phyloP scores from a whole-genome alignment of 2,329 filamentous ascomycete genomes.

The Whalleya microplaca region DNA sequence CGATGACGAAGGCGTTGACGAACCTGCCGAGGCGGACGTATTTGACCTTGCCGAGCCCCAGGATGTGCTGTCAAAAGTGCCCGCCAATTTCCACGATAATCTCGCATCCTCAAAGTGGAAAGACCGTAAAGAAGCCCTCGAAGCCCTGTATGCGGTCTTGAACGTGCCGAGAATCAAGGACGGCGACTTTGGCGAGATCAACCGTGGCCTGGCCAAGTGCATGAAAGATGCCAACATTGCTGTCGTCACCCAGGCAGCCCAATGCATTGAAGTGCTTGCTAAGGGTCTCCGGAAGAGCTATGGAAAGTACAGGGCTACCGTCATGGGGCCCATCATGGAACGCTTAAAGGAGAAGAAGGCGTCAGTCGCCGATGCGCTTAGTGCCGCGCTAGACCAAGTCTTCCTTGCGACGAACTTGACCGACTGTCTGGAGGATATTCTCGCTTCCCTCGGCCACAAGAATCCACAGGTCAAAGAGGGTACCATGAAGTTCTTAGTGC shows the following conservation, averaged over 20 bases:
- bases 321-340: constrained; percentile 92
- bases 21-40: constrained; percentile 74
- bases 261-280: constrained; percentile 87
- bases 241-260: constrained; percentile 90
- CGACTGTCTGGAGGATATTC: constrained; percentile 90
- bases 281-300: constrained; percentile 82
- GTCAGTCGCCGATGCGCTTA: constrained; percentile 83
- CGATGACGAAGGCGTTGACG: constrained; percentile 62
- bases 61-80: constrained; percentile 81
- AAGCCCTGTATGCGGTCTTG: constrained; percentile 74
- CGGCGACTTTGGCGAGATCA: constrained; percentile 82
- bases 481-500: constrained; percentile 89
- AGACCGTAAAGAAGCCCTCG: constrained; percentile 91
- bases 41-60: constrained; percentile 86
- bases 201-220: constrained; percentile 83
- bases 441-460: constrained; percentile 86
- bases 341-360: constrained; percentile 97
- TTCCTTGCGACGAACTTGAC: constrained; percentile 70
- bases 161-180: constrained; percentile 94
- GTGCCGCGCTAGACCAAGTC: constrained; percentile 76
- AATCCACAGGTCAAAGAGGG: constrained; percentile 98
- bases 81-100: constrained; percentile 80
- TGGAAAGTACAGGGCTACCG: constrained; percentile 74
- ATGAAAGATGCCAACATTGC: constrained; percentile 99
- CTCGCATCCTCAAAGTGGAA: constrained; percentile 96